Evolutionary conservation across 1,284 basidiomycete species (phyloP), one percentile per base, ranked within the genome.

Genomic region (Sphaerobolus stellatus): DNA sequence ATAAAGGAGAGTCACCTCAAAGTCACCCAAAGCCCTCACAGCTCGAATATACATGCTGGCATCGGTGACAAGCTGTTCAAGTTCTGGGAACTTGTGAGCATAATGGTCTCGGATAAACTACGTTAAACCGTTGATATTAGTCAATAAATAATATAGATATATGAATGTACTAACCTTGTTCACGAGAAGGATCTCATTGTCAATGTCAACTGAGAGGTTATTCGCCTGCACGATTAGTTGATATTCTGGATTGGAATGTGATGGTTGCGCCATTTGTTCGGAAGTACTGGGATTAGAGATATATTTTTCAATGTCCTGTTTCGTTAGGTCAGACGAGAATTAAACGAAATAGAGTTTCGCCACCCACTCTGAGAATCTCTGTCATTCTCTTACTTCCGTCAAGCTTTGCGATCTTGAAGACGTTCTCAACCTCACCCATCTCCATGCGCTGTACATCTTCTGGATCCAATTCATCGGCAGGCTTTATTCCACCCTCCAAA

Each of bases 51-150:
- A 99, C 77, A 95, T 94, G 58, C 86, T 81, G 2, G 97, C 91
- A 64, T 97, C 94, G 6, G 86, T 82, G 29, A 99, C 90, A 33
- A 99, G 83, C 62, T 96, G 91, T 69, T 98, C 97, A 20, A 99
- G 83, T 65, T 99, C 96, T 9, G 97, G 96, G 70, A 99, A 99
- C 60, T 95, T 92, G 22, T 91, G 83, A 1, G 90, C 84, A 70
- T 99, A 99, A 73, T 98, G 96, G 68, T 99, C 97, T 61, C 97
- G 88, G 66, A 99, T 97, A 77, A 98, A 99, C 88, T 93, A 65
- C 4, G 63, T 24, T 46, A 28, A 27, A 30, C 43, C 47, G 53
- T 49, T 50, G 50, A 46, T 54, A 58, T 56, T 34, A 56, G 61
- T 53, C 58, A 53, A 45, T 64, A 52, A 71, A 62, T 63, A 75